Evolutionary conservation across 805 yeast genomes (phyloP).

Genomic region (Jamesozyma piceae): DNA sequence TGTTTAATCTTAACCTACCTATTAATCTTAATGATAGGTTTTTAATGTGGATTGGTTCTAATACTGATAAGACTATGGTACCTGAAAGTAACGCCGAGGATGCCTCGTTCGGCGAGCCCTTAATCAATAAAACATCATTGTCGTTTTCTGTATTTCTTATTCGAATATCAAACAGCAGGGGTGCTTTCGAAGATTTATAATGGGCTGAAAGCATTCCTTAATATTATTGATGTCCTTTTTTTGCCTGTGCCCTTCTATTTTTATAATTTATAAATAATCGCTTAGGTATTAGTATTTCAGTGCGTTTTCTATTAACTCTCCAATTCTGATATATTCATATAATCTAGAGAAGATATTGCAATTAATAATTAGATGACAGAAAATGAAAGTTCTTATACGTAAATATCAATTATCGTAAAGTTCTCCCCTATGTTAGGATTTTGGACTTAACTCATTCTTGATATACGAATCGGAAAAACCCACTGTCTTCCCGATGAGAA

Average conservation of each 20-base stretch:
- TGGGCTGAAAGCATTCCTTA: constrained; percentile 6
- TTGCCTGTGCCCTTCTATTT: background rate
- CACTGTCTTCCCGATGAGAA: no score
- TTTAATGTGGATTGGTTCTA: constrained; percentile 65
- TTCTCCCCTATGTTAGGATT: no score
- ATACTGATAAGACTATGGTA: constrained; percentile 62
- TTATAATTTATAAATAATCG: no score
- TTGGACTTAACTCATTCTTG: no score
- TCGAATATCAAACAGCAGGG: constrained; percentile 43
- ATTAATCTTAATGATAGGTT: constrained; percentile 52
- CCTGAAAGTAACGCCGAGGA: constrained; percentile 70
- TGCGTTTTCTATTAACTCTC: no score
- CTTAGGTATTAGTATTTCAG: no score
- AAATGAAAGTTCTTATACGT: no score
- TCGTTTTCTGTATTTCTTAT: constrained; percentile 53
- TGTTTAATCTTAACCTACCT: constrained; percentile 56
- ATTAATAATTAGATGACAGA: no score
- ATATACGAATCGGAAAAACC: no score
- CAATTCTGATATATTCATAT: no score
- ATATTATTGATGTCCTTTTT: background rate
- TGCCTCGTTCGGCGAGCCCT: constrained; percentile 73
- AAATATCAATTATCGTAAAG: no score
- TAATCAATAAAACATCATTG: constrained; percentile 62
- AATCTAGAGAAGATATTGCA: no score
- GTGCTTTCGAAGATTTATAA: constrained; percentile 21